Evolutionary conservation across 2,329 filamentous ascomycete species (phyloP).

Genomic region (Pseudogymnoascus destructans): DNA sequence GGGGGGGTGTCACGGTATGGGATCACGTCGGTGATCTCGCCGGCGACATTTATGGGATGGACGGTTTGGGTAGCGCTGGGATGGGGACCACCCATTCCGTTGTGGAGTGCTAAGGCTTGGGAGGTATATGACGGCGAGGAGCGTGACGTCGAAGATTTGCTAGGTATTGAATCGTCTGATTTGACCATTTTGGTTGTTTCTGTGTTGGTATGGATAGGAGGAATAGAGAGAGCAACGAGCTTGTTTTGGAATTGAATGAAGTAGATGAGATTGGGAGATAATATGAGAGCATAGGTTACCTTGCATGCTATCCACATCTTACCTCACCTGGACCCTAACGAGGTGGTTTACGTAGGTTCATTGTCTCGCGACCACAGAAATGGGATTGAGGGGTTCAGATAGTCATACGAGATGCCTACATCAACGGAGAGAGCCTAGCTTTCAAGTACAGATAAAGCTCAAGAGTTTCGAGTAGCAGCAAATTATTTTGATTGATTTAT

Average conservation of each 20-base stretch:
- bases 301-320: not conserved
- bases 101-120: not conserved
- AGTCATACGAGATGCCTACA: constrained; percentile 4
- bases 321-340: not conserved
- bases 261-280: not conserved
- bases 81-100: not conserved
- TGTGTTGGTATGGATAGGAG: not conserved
- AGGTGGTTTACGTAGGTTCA: not conserved
- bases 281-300: not conserved
- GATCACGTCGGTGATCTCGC: not conserved
- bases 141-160: not conserved
- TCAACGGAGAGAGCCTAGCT: not conserved
- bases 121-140: not conserved
- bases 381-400: not conserved
- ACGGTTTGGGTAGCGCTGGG: not conserved
- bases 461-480: not conserved
- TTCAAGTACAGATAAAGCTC: not conserved
- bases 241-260: not conserved
- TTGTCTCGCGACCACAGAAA: not conserved
- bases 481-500: not conserved
- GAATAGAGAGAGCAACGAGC: not conserved
- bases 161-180: not conserved
- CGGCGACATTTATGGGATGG: not conserved
- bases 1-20: not conserved
- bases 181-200: not conserved